Percentiles rank a stretch among this genome's conserved stretches.
Evolutionary conservation across 1,139 yeast species (phyloP).

Genomic region (Geotrichum carabidarum): DNA sequence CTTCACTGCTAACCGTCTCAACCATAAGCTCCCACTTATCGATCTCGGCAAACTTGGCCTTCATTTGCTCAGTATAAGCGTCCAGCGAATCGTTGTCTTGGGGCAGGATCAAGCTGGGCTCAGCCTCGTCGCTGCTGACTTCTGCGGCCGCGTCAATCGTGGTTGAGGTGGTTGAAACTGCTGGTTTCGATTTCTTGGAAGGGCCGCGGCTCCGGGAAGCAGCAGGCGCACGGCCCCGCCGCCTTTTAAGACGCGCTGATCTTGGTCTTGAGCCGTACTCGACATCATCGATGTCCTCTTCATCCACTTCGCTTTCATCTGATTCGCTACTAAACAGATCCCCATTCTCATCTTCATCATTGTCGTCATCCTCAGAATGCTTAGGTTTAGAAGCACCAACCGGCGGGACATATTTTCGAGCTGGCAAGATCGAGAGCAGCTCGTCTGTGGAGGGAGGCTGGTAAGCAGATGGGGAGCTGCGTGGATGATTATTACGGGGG

Average conservation of each 20-base stretch:
- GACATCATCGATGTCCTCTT: conserved; percentile 1
- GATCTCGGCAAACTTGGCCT: conserved; percentile 19
- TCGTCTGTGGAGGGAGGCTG: conserved; percentile 3
- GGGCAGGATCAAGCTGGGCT: neutral
- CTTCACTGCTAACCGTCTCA: conserved; percentile 12
- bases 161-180: neutral
- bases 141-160: neutral
- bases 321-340: neutral
- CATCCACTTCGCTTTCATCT: neutral
- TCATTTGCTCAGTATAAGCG: conserved; percentile 5
- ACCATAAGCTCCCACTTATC: conserved; percentile 17
- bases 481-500: no score
- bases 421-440: conserved; percentile 5
- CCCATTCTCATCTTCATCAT: conserved; percentile 2
- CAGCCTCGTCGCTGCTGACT: neutral
- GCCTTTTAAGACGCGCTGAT: neutral
- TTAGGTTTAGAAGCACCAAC: neutral
- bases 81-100: conserved; percentile 1
- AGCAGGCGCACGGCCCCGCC: neutral
- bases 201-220: neutral
- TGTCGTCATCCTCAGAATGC: neutral
- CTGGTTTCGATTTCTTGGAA: neutral
- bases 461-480: no score
- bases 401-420: conserved; percentile 5
- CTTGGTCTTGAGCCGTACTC: neutral